phyloP scores from a whole-genome alignment of 73 alveolate species.

The Effrenium voratum region DNA sequence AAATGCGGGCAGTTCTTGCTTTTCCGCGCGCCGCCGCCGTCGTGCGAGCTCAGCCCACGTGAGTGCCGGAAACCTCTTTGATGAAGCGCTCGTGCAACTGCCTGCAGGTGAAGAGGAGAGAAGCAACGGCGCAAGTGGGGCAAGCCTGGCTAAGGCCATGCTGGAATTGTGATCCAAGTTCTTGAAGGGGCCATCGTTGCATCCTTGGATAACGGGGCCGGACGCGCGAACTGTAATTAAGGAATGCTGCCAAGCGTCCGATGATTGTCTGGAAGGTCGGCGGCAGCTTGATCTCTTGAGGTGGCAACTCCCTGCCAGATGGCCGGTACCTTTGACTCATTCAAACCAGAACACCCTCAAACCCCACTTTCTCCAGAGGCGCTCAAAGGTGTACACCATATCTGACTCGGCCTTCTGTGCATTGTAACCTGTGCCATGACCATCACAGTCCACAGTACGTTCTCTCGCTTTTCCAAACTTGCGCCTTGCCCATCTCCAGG shows the following conservation, averaged over 20 bases:
- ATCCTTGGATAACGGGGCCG: slow-evolving; percentile 3
- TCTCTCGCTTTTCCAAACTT: background rate
- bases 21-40: too few relatives aligned
- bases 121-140: background rate
- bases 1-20: background rate
- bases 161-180: slow-evolving; percentile 66
- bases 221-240: background rate
- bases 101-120: background rate
- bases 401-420: slow-evolving; percentile 92
- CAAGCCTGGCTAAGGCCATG: slow-evolving; percentile 64
- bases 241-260: slow-evolving; percentile 2
- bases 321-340: slow-evolving; percentile 60
- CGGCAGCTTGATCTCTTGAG: slow-evolving; percentile 87
- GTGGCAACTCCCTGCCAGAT: slow-evolving; percentile 66
- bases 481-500: slow-evolving; percentile 92
- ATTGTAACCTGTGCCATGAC: slow-evolving; percentile 51
- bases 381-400: slow-evolving; percentile 93
- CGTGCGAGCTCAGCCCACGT: slow-evolving; percentile 72
- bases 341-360: background rate
- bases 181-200: slow-evolving; percentile 93
- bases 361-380: background rate
- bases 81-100: slow-evolving; percentile 89
- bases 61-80: slow-evolving; percentile 88
- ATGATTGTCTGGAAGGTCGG: slow-evolving; percentile 83
- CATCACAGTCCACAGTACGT: background rate